A percentile compares a stretch with the other conserved stretches of the same genome.
phyloP scores from a whole-genome alignment of 2,329 filamentous ascomycete species.

The Biscogniauxia marginata region DNA sequence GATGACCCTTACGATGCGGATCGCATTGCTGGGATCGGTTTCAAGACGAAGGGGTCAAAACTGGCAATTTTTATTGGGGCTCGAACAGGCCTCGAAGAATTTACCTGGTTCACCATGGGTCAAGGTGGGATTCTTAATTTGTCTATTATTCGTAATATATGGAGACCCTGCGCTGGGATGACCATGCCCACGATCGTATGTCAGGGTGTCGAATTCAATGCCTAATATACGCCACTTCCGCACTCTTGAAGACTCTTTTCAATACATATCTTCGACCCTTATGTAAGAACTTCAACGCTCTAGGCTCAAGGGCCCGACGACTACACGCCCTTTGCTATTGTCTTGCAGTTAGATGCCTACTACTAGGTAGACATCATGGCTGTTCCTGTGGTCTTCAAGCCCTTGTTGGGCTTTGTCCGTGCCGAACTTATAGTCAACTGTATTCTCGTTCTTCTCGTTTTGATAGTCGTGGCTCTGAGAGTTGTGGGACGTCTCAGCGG shows the following conservation, averaged over 20 bases:
- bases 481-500: slow-evolving; percentile 30
- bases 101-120: neutral
- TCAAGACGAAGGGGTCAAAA: neutral
- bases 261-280: neutral
- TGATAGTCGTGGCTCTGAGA: slow-evolving; percentile 28
- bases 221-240: neutral
- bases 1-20: neutral
- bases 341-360: neutral
- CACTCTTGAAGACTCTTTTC: neutral
- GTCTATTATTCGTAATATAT: neutral
- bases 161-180: neutral
- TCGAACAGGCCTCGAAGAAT: neutral
- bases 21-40: neutral
- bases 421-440: slow-evolving; percentile 33
- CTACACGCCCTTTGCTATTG: neutral
- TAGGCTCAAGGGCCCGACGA: neutral
- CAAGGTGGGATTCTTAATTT: neutral
- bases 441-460: slow-evolving; percentile 31
- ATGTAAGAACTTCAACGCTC: neutral
- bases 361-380: neutral
- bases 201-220: neutral
- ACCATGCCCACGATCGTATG: neutral
- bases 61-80: neutral
- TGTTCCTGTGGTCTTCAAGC: neutral
- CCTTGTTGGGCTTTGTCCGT: slow-evolving; percentile 24